Evolutionary conservation across 2,329 filamentous ascomycete species (phyloP).

Genomic region (Curvularia eragrostidis): DNA sequence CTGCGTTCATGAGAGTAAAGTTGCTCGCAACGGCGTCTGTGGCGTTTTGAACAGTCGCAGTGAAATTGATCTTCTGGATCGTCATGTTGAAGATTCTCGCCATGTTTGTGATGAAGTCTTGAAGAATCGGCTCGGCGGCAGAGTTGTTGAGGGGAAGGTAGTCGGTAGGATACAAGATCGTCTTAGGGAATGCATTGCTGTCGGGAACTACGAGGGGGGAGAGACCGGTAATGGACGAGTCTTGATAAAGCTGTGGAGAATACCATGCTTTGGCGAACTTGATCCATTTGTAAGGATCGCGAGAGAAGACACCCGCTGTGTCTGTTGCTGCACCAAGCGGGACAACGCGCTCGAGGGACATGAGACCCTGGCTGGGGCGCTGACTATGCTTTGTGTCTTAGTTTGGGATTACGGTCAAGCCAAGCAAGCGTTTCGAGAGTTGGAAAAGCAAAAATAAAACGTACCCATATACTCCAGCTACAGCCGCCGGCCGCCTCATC

Average conservation of each 20-base stretch:
- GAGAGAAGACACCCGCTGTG: slow-evolving; percentile 38
- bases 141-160: slow-evolving; percentile 52
- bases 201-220: slow-evolving; percentile 46
- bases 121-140: slow-evolving; percentile 49
- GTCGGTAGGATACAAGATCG: slow-evolving; percentile 51
- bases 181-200: slow-evolving; percentile 47
- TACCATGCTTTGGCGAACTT: slow-evolving; percentile 53
- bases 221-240: slow-evolving; percentile 48
- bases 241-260: slow-evolving; percentile 43
- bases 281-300: slow-evolving; percentile 44
- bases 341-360: slow-evolving; percentile 33
- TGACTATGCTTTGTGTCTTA: slow-evolving; percentile 13
- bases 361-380: slow-evolving; percentile 36
- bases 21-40: slow-evolving; percentile 37
- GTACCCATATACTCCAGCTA: slow-evolving; percentile 54
- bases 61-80: slow-evolving; percentile 50
- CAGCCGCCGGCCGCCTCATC: slow-evolving; percentile 56
- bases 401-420: background rate
- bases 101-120: slow-evolving; percentile 48
- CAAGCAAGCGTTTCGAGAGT: background rate
- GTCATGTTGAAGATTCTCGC: slow-evolving; percentile 49
- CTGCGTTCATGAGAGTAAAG: slow-evolving; percentile 39
- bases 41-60: slow-evolving; percentile 39
- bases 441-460: background rate
- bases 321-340: slow-evolving; percentile 34